Evolutionary conservation across 495 filamentous ascomycete genomes (phyloP).

Genomic region (Hypoxylon crocopeplum): DNA sequence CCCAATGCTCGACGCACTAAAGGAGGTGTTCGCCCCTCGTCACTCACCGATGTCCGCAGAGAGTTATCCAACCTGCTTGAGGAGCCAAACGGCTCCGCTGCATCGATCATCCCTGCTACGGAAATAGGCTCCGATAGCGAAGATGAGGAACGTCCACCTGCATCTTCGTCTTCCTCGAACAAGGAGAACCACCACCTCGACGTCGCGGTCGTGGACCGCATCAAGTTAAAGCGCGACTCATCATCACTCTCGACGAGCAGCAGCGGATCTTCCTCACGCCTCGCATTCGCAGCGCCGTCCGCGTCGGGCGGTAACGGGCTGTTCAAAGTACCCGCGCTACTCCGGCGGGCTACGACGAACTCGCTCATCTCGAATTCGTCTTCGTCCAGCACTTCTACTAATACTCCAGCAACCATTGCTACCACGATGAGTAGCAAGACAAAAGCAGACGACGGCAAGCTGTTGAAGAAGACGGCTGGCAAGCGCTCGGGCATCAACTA

Average conservation of each 20-base stretch:
- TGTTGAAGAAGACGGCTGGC: slow-evolving; percentile 73
- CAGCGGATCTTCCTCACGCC: slow-evolving; percentile 41
- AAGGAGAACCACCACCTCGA: slow-evolving; percentile 54
- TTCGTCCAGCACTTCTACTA: slow-evolving; percentile 41
- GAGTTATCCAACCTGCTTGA: slow-evolving; percentile 83
- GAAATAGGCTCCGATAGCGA: slow-evolving; percentile 52
- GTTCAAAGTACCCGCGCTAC: slow-evolving; percentile 79
- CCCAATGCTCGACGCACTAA: slow-evolving; percentile 71
- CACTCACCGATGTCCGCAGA: slow-evolving; percentile 79
- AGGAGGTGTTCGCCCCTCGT: slow-evolving; percentile 64
- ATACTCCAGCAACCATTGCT: slow-evolving; percentile 44
- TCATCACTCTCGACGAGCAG: slow-evolving; percentile 43
- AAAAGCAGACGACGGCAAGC: slow-evolving; percentile 54
- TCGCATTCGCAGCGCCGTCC: slow-evolving; percentile 67
- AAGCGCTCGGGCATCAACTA: slow-evolving; percentile 73
- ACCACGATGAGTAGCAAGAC: slow-evolving; percentile 49
- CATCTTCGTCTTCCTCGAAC: slow-evolving; percentile 38
- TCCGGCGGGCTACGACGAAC: slow-evolving; percentile 77
- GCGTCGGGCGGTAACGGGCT: slow-evolving; percentile 43
- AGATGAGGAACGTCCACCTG: slow-evolving; percentile 38
- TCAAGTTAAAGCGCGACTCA: slow-evolving; percentile 72
- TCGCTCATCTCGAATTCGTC: slow-evolving; percentile 50
- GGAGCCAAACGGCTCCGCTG: slow-evolving; percentile 61
- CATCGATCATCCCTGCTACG: slow-evolving; percentile 54
- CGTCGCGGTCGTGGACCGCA: slow-evolving; percentile 76